These are phyloP conservation scores for Hibiscus trionum DNA, from an alignment of 345 rosid species.

Conservation along the genomic window DNA sequence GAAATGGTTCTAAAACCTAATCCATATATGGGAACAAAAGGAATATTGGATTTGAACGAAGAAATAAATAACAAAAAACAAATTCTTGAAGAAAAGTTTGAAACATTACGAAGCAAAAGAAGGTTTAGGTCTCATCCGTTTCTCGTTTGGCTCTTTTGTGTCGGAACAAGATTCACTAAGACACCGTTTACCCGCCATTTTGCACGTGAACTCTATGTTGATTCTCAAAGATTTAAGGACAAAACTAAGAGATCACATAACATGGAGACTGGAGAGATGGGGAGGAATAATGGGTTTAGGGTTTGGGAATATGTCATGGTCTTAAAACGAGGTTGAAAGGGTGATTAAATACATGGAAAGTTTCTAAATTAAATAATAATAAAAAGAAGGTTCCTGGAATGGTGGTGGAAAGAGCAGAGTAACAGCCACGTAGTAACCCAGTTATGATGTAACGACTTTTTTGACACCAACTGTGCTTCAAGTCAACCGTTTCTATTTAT, in stretches of 20 bases:
- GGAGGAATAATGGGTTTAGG: neutral
- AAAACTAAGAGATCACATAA: neutral
- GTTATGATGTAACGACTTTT: neutral
- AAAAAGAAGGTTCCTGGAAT: slow-evolving; percentile 15
- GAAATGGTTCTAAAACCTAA: neutral
- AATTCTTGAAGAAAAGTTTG: neutral
- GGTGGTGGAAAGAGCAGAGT: slow-evolving; percentile 11
- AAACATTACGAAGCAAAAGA: slow-evolving; percentile 70
- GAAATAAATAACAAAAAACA: neutral
- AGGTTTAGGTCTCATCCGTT: slow-evolving; percentile 43
- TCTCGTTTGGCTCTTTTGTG: slow-evolving; percentile 39
- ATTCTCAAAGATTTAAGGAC: no score
- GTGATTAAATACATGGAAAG: neutral
- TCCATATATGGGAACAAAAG: neutral
- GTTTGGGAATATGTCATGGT: neutral
- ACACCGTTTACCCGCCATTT: slow-evolving; percentile 67
- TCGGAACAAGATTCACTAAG: slow-evolving; percentile 33
- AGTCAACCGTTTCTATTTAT: neutral
- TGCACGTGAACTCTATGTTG: neutral
- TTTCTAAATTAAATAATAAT: neutral
- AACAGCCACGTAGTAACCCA: slow-evolving; percentile 1
- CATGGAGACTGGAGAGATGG: neutral
- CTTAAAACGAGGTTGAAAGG: neutral
- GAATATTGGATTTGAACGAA: neutral
- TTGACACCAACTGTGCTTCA: slow-evolving; percentile 6